Evolutionary conservation across 176 grass and related monocot genomes (phyloP).

Genomic region (Lolium multiflorum): DNA sequence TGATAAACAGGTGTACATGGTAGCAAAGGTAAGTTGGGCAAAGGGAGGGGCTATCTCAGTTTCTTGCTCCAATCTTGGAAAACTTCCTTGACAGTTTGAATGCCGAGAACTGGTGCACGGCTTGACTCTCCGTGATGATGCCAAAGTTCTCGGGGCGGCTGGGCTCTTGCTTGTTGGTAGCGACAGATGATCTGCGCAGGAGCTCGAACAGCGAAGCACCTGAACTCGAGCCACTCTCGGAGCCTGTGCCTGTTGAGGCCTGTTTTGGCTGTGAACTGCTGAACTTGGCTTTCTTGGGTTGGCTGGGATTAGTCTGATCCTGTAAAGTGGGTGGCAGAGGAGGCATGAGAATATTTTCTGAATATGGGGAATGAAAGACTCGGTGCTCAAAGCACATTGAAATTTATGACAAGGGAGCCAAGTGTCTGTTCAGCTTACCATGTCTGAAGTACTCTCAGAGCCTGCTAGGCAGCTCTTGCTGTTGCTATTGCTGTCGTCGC

Average conservation of each 20-base stretch:
- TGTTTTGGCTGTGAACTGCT: slow-evolving; percentile 73
- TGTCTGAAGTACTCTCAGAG: slow-evolving; percentile 56
- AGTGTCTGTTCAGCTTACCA: slow-evolving; percentile 38
- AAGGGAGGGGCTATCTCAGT: slow-evolving; percentile 39
- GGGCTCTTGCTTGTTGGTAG: slow-evolving; percentile 54
- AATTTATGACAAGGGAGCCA: not conserved
- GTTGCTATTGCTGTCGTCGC: slow-evolving; percentile 82
- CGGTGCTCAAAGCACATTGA: not conserved
- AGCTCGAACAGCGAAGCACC: slow-evolving; percentile 71
- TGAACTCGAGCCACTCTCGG: slow-evolving; percentile 35
- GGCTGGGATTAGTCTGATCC: slow-evolving; percentile 55
- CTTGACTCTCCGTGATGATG: slow-evolving; percentile 68
- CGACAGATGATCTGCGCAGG: slow-evolving; percentile 61
- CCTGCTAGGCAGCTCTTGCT: slow-evolving; percentile 62
- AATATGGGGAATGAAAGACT: not conserved
- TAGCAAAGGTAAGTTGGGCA: not conserved
- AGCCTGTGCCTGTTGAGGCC: slow-evolving; percentile 29
- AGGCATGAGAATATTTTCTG: not conserved
- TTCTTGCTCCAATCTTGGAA: slow-evolving; percentile 56
- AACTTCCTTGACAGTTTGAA: slow-evolving; percentile 75
- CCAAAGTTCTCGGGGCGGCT: slow-evolving; percentile 41
- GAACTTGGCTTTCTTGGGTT: slow-evolving; percentile 63
- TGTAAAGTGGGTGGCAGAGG: slow-evolving; percentile 3
- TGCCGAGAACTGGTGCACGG: slow-evolving; percentile 64
- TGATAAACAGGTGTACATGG: not conserved